Percentiles rank a stretch among this genome's conserved stretches.
phyloP scores from a whole-genome alignment of 2,329 filamentous ascomycete species.

The Trichoderma polysporum region DNA sequence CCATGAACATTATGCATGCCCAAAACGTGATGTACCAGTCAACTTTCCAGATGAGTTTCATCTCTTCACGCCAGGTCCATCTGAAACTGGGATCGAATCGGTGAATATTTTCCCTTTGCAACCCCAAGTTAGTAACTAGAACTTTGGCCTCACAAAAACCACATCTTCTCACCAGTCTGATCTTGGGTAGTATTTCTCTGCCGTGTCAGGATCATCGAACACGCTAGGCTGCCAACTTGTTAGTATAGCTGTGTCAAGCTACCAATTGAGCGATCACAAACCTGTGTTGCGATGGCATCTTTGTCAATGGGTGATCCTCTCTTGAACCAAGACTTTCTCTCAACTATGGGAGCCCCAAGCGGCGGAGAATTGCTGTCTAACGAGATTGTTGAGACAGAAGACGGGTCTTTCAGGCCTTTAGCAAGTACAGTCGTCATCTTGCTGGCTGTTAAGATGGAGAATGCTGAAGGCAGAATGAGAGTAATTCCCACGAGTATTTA shows the following conservation, averaged over 20 bases:
- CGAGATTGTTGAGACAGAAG: conserved; percentile 19
- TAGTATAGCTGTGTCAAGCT: neutral
- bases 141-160: neutral
- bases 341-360: conserved; percentile 31
- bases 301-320: conserved; percentile 29
- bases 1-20: conserved; percentile 53
- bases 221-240: conserved; percentile 30
- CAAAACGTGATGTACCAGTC: conserved; percentile 35
- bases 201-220: conserved; percentile 40
- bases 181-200: conserved; percentile 37
- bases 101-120: conserved; percentile 51
- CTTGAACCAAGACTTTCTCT: conserved; percentile 38
- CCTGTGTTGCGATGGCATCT: conserved; percentile 39
- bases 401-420: conserved; percentile 5
- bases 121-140: conserved; percentile 32
- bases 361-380: conserved; percentile 26
- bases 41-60: conserved; percentile 50
- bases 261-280: neutral
- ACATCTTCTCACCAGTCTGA: conserved; percentile 24
- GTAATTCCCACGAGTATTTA: neutral
- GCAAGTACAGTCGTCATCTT: conserved; percentile 22
- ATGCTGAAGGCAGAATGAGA: neutral
- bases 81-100: conserved; percentile 56
- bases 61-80: conserved; percentile 59
- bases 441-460: neutral